A percentile compares a stretch with the other conserved stretches of the same genome.
Evolutionary conservation across 2,329 filamentous ascomycete species (phyloP).

Genomic region (Fusarium nematophilum): DNA sequence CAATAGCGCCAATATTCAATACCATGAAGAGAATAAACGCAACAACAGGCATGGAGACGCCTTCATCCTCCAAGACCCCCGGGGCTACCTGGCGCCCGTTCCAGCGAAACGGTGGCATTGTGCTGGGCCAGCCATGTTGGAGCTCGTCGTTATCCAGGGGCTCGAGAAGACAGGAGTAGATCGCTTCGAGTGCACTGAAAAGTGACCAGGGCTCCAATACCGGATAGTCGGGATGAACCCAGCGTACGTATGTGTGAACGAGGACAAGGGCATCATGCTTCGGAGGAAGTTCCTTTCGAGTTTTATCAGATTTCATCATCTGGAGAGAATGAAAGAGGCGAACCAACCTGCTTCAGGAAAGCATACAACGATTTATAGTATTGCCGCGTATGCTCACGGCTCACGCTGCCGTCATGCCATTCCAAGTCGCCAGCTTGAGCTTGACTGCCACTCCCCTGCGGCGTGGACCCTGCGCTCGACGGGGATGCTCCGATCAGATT

Average conservation of each 20-base stretch:
- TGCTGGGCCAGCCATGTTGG: conserved; percentile 33
- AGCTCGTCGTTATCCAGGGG: conserved; percentile 5
- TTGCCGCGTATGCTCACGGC: neutral
- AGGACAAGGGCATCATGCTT: conserved; percentile 36
- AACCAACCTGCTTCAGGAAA: conserved; percentile 11
- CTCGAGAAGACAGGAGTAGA: conserved; percentile 27
- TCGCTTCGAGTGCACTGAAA: conserved; percentile 33
- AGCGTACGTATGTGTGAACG: conserved; percentile 36
- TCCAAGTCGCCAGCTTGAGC: neutral
- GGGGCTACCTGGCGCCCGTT: conserved; percentile 30
- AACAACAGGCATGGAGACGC: conserved; percentile 36
- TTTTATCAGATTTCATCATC: neutral
- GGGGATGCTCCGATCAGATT: conserved; percentile 40
- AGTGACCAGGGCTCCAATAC: conserved; percentile 35
- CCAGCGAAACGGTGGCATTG: conserved; percentile 32
- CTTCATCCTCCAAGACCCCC: neutral
- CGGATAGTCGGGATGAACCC: conserved; percentile 39
- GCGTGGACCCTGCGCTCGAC: conserved; percentile 16
- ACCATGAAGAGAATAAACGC: conserved; percentile 51
- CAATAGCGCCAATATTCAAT: conserved; percentile 49
- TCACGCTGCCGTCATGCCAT: neutral
- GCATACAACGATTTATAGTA: conserved; percentile 23
- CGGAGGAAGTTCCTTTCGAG: conserved; percentile 33
- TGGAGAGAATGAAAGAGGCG: no score
- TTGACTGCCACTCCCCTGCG: conserved; percentile 5